phyloP scores from a whole-genome alignment of 2,329 filamentous ascomycete species.

The Pyricularia sp. region DNA sequence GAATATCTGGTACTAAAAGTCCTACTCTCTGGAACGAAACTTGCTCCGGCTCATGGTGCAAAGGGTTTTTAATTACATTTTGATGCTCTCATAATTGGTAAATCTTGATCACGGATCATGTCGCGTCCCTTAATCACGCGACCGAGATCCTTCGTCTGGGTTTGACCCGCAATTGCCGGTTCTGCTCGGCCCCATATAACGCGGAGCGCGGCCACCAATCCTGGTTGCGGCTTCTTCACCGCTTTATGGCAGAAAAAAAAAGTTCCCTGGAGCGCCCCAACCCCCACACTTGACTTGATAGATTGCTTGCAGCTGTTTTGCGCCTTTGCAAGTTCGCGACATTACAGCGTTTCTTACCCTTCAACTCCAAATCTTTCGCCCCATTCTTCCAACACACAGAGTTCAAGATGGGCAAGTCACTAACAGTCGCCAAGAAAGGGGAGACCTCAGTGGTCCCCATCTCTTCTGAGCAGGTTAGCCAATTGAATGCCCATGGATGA shows the following conservation, averaged over 20 bases:
- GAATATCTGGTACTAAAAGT: no score
- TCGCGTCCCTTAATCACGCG: background rate
- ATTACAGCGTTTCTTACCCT: background rate
- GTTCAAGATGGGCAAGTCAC: conserved; percentile 4
- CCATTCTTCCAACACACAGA: background rate
- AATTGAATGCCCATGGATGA: background rate
- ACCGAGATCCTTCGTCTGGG: background rate
- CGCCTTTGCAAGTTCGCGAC: background rate
- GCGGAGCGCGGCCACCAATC: background rate
- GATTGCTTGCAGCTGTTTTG: background rate
- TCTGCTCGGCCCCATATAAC: background rate
- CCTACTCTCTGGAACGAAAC: no score
- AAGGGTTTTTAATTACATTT: background rate
- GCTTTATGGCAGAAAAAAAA: conserved; percentile 4
- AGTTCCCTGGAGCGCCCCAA: background rate
- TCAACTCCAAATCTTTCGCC: background rate
- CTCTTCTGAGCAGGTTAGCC: conserved; percentile 2
- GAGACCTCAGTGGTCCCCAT: background rate
- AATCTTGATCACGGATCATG: background rate
- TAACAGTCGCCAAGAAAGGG: background rate
- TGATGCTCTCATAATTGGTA: background rate
- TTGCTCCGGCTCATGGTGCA: background rate
- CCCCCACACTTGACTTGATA: background rate
- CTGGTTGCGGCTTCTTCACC: background rate
- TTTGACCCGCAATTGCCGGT: background rate